Evolutionary conservation across 352 stramenopile genomes (phyloP), one percentile per base, ranked within the genome.

Genomic region (Bremia lactucae): DNA sequence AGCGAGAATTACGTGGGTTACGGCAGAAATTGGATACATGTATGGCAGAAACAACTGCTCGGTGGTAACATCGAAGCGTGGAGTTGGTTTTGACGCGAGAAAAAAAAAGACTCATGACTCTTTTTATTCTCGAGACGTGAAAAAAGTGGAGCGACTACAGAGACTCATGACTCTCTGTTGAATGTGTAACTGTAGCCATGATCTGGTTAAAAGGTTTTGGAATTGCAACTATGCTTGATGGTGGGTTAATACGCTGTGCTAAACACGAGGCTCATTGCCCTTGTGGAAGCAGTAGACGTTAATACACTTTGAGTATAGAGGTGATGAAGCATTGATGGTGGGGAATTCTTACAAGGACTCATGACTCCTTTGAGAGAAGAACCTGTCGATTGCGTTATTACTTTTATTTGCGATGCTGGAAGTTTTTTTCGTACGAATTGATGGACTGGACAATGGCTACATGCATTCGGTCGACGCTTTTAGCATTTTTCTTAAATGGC

Each of bases 1-100:
- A 82, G 24, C 66, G 64, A 1, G 73, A 87, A 31, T 56, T 87
- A 8, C 68, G 36, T 18, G 56, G 52, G 2, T 38, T 87, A 25
- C 69, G 73, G 48, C 49, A 55, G 13, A 83, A 83, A 33, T 54
- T 83, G 26, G 68, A 81, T 26, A 73, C 71, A 6, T 84, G 71
- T 37, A 72, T 83, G 22, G 42, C 51, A 2, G 55, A 58, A 42
- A 26, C 59, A 6, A 28, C 51, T 35, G 52, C 43, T 10, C 39
- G 52, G 23, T 62, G 46, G 52, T 62, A 58, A n/a, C 34, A 8
- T 24, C 10, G 11, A 13, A 24, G 6, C 4, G 25, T n/a, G 11
- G 9, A 21, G 10, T 22, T 29, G 28, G 6, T 35, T 25, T 37
- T 47, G 26, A 9, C 6, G 10, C 22, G 19, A 42, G 26, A 48